Conservation (phyloP, 139 green algal species). For the Auxenochlorella pyrenoidosa region DNA sequence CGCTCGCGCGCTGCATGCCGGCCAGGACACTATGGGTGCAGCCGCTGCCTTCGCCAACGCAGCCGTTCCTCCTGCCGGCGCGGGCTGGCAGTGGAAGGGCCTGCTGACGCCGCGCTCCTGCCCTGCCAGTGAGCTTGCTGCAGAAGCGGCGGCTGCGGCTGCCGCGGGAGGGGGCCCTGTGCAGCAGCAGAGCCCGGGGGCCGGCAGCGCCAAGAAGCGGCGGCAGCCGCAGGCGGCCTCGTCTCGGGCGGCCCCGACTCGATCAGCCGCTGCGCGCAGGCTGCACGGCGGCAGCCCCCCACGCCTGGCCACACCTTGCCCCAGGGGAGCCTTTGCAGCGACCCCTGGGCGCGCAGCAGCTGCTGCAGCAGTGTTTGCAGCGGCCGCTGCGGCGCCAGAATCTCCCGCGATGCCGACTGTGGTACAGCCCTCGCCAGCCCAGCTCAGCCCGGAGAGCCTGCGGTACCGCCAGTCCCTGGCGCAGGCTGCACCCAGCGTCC, state of each 20-base stretch:
- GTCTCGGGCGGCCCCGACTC: neutral
- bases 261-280: neutral
- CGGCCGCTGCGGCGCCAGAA: neutral
- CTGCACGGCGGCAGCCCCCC: neutral
- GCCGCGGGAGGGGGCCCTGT: neutral
- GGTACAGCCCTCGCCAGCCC: neutral
- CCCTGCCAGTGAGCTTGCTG: too few relatives aligned
- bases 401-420: neutral
- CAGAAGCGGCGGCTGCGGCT: neutral
- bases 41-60: too few relatives aligned
- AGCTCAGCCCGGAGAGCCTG: slow-evolving; percentile 18
- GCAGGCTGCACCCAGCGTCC: neutral
- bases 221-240: neutral
- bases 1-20: too few relatives aligned
- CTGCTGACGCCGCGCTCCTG: neutral
- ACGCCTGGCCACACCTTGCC: neutral
- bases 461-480: neutral
- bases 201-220: neutral
- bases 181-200: too few relatives aligned
- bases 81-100: neutral
- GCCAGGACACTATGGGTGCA: too few relatives aligned
- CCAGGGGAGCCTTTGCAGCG: neutral
- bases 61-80: too few relatives aligned
- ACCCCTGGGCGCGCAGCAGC: neutral
- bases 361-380: neutral